Evolutionary conservation across 1,284 basidiomycete species (phyloP).

Genomic region (Ganoderma lingzhi): DNA sequence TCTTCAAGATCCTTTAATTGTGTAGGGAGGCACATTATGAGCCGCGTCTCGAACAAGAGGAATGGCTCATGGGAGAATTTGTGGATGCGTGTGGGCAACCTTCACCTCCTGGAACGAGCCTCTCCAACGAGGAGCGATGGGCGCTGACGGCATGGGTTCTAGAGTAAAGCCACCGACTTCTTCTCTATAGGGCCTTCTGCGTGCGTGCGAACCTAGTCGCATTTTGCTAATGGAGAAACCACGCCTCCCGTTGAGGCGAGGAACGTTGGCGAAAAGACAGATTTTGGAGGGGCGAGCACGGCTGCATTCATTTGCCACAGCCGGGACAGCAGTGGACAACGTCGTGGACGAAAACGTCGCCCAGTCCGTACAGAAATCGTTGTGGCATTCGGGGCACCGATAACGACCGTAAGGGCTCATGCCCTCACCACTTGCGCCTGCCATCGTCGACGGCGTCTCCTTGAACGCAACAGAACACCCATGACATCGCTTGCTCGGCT

Average conservation of each 20-base stretch:
- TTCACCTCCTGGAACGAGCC: not conserved
- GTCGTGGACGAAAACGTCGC: conserved; percentile 70
- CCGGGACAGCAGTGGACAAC: conserved; percentile 67
- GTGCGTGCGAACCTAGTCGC: not conserved
- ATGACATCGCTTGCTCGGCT: conserved; percentile 60
- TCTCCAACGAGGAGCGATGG: not conserved
- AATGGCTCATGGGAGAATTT: not conserved
- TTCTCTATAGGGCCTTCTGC: not conserved
- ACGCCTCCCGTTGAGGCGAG: not conserved
- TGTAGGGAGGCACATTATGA: not conserved
- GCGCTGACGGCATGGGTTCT: not conserved
- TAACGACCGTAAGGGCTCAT: conserved; percentile 85
- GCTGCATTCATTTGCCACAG: conserved; percentile 48
- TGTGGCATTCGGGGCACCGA: conserved; percentile 64
- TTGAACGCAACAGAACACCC: conserved; percentile 78
- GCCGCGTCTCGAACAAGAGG: not conserved
- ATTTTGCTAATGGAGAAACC: not conserved
- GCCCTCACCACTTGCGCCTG: conserved; percentile 58
- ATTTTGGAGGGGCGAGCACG: no score
- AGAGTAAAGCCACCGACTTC: not conserved
- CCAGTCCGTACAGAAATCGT: conserved; percentile 70
- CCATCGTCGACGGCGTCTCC: conserved; percentile 35
- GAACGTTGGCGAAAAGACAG: not conserved
- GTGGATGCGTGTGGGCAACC: conserved; percentile 8
- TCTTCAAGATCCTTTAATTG: not conserved